Evolutionary conservation across 257 asterid species (phyloP).

Genomic region (Dorcoceras hygrometricum): DNA sequence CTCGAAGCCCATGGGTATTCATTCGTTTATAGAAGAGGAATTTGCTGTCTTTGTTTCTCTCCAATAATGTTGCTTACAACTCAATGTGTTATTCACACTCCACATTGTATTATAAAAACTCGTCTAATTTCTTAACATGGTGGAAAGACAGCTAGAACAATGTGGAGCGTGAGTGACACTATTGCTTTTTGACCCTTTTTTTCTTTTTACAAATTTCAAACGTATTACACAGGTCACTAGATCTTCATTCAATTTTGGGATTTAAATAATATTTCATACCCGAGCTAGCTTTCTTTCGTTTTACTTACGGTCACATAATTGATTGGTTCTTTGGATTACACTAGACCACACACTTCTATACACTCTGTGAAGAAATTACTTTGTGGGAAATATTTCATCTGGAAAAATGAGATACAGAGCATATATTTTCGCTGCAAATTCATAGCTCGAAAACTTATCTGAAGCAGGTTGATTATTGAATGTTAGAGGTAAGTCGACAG

Average conservation of each 20-base stretch:
- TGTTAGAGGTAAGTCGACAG: not conserved
- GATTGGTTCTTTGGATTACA: not conserved
- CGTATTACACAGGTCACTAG: not conserved
- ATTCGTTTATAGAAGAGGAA: slow-evolving; percentile 35
- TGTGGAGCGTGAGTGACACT: not conserved
- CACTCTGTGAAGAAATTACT: not conserved
- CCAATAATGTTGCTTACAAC: not conserved
- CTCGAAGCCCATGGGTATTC: slow-evolving; percentile 24
- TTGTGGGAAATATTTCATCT: not conserved
- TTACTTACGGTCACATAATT: not conserved
- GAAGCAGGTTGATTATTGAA: not conserved
- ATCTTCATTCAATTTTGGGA: not conserved
- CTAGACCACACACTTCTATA: not conserved
- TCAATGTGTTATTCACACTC: not conserved
- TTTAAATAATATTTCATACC: too few species aligned
- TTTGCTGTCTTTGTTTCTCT: slow-evolving; percentile 24
- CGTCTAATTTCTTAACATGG: not conserved
- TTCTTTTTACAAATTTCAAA: not conserved
- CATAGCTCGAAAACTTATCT: too few species aligned
- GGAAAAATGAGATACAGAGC: not conserved
- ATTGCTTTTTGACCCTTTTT: not conserved
- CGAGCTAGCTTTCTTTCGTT: not conserved
- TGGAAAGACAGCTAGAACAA: not conserved
- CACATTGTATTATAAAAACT: not conserved
- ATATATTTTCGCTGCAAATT: not conserved